Evolutionary conservation across 2,329 filamentous ascomycete species (phyloP), one percentile per base, ranked within the genome.

Genomic region (Ascochyta rabiei): DNA sequence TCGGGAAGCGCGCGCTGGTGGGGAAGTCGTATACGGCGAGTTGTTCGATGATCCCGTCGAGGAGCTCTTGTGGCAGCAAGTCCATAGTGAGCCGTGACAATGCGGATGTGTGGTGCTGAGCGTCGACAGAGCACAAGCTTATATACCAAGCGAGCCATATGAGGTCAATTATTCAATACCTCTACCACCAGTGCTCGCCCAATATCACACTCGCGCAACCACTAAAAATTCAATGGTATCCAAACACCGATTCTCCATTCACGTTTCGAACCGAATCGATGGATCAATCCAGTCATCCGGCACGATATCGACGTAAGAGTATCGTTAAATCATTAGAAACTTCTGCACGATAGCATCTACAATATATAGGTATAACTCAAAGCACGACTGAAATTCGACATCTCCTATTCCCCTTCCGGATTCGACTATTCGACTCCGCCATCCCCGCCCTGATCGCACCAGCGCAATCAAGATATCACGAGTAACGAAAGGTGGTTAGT

Each of bases 1-100:
- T 48, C 18, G 48, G n/a, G 26, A 53, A 59, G 10, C 55, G 58
- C 24, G 57, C 48, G 12, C 44, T 51, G 3, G 33, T 12, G n/a
- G 45, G 42, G n/a, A 53, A 41, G 13, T 48, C 15, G 19, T 54
- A 40, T 10, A 16, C 42, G 4, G 37, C 33, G 16, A 59, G 52
- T 12, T 54, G 34, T 3, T 21, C 18, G 7, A 57, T 12, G 10
- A 57, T 35, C 2, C 28, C 16, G 21, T 62, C 53, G 12, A 62
- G 30, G 7, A 51, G 50, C 28, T 62, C 57, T 13, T 13, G 48
- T 31, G 54, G 48, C 13, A 62, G 8, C 13, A n/a, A 38, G 15
- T 56, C 18, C 60, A 60, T 60, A 15, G 2, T 45, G 40, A n/a
- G 28, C 33, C 5, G 16, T 26, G 23, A 34, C 24, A 39, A 15